A percentile compares a stretch with the other conserved stretches of the same genome.
Conservation (phyloP, 805 yeast species). For the Maudiozyma pseudohumilis region DNA sequence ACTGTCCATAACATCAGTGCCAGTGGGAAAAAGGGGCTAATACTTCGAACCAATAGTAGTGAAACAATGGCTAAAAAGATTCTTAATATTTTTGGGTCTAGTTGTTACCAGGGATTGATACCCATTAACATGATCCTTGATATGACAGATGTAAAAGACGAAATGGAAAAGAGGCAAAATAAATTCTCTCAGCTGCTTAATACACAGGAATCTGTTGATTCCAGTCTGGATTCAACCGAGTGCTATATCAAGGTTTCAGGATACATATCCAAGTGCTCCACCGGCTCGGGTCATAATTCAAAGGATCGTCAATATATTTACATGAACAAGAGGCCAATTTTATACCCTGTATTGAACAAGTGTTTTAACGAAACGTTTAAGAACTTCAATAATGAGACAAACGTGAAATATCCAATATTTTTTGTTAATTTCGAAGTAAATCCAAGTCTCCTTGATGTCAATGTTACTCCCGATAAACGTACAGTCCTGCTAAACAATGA, state of each 20-base stretch:
- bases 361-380: conserved; percentile 66
- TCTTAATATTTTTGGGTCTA: conserved; percentile 60
- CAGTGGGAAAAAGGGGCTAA: conserved; percentile 39
- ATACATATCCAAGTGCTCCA: conserved; percentile 60
- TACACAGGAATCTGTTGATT: conserved; percentile 4
- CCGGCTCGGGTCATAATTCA: conserved; percentile 66
- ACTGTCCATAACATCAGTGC: conserved; percentile 43
- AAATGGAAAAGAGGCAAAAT: conserved; percentile 9
- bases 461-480: conserved; percentile 87
- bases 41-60: conserved; percentile 51
- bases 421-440: conserved; percentile 50
- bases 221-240: conserved; percentile 13
- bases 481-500: conserved; percentile 63
- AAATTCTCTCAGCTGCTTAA: not conserved
- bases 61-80: conserved; percentile 45
- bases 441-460: conserved; percentile 57
- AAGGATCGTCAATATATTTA: conserved; percentile 68
- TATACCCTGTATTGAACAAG: conserved; percentile 43
- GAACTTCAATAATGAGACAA: conserved; percentile 40
- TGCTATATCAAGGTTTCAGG: conserved; percentile 42
- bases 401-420: conserved; percentile 63
- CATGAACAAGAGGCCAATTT: conserved; percentile 69
- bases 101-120: conserved; percentile 48
- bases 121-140: conserved; percentile 37
- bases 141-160: conserved; percentile 25